Conservation (phyloP, 176 grass and related monocot species). For the Urochloa ruziziensis region DNA sequence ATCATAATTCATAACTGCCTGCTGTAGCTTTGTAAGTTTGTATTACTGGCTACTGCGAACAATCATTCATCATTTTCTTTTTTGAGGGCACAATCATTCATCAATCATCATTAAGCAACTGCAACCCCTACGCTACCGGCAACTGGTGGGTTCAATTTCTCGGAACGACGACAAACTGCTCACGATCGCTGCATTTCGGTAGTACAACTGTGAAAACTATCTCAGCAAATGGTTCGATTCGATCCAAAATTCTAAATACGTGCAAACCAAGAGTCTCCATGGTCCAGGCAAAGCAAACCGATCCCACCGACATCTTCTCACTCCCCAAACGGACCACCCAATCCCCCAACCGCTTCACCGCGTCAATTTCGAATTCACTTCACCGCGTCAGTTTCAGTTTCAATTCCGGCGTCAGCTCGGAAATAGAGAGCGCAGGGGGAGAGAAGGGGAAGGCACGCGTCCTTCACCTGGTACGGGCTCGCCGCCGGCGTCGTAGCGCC, state of each 20-base stretch:
- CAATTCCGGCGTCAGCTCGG: background rate
- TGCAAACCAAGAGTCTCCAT: background rate
- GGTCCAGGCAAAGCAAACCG: background rate
- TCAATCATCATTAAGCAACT: background rate
- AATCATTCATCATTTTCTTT: too few species aligned
- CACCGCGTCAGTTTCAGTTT: background rate
- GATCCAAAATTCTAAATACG: background rate
- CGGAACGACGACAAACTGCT: background rate
- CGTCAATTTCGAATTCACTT: background rate
- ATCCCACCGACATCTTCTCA: background rate
- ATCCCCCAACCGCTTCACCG: conserved; percentile 12
- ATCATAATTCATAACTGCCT: too few species aligned
- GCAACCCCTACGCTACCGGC: background rate
- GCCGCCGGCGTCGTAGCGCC: conserved; percentile 17
- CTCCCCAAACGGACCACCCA: conserved; percentile 8
- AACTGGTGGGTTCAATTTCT: background rate
- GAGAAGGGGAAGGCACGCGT: background rate
- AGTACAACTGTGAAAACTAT: background rate
- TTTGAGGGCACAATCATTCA: background rate
- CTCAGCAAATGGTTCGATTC: background rate
- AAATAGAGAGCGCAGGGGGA: background rate
- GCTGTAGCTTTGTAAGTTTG: background rate
- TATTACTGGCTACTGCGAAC: background rate
- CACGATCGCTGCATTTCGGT: background rate
- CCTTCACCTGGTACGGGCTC: conserved; percentile 49